phyloP scores from a whole-genome alignment of 345 rosid genomes.

The Schrenkiella parvula region DNA sequence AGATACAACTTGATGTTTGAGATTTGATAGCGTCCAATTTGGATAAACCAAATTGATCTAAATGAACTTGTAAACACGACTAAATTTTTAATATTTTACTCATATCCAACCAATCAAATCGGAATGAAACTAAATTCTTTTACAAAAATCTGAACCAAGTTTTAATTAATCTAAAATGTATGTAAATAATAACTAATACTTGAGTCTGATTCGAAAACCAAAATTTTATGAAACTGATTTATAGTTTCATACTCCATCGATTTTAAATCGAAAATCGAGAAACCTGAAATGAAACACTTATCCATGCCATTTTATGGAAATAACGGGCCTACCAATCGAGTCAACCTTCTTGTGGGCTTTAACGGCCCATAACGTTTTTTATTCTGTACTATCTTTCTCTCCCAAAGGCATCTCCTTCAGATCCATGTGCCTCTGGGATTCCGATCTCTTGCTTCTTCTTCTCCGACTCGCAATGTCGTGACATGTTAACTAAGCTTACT shows the following conservation, averaged over 20 bases:
- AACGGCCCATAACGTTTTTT: background rate
- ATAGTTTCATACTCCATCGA: too few species aligned
- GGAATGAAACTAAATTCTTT: too few species aligned
- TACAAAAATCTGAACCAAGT: too few species aligned
- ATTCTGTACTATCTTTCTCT: background rate
- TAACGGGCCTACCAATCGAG: background rate
- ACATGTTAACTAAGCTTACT: constrained; percentile 19
- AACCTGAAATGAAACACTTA: background rate
- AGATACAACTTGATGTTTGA: background rate
- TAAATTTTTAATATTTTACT: too few species aligned
- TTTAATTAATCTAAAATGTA: too few species aligned
- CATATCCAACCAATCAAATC: too few species aligned
- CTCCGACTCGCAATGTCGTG: constrained; percentile 22
- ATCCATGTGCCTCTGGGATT: background rate
- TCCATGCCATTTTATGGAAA: background rate
- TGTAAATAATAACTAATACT: background rate
- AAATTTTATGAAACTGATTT: too few species aligned
- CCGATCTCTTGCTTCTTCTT: constrained; percentile 6
- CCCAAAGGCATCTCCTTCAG: background rate
- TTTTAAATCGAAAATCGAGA: too few species aligned
- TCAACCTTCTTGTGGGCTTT: background rate
- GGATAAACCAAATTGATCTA: too few species aligned
- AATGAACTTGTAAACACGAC: too few species aligned
- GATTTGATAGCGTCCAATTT: too few species aligned
- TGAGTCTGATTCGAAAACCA: background rate